A percentile compares a stretch with the other conserved stretches of the same genome.
phyloP scores from a whole-genome alignment of 306 rosid species.

The Inga leiocalycina region DNA sequence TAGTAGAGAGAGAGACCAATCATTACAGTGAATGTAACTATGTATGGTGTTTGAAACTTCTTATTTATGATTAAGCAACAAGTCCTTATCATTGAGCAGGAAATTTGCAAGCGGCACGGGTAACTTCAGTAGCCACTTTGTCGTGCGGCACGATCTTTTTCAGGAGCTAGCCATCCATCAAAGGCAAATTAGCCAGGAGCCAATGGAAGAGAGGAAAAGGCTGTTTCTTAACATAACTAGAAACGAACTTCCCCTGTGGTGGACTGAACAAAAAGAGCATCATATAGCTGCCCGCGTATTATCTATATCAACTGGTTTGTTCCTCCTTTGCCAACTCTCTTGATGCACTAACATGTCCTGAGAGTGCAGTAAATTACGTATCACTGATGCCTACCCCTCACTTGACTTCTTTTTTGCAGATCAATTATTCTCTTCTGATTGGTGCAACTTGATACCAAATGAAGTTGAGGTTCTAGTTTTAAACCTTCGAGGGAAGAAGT shows the following conservation, averaged over 20 bases:
- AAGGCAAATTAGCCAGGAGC: slow-evolving; percentile 25
- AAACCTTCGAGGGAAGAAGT: slow-evolving; percentile 43
- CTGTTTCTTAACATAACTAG: slow-evolving; percentile 45
- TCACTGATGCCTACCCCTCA: background rate
- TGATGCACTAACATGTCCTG: background rate
- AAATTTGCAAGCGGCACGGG: slow-evolving; percentile 32
- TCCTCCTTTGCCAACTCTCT: slow-evolving; percentile 19
- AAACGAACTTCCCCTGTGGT: slow-evolving; percentile 60
- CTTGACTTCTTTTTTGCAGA: slow-evolving; percentile 51
- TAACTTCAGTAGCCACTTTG: slow-evolving; percentile 53
- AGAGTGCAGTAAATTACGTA: background rate
- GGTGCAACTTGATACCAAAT: slow-evolving; percentile 52
- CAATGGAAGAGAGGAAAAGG: slow-evolving; percentile 45
- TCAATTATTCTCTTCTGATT: slow-evolving; percentile 45
- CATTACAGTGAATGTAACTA: background rate
- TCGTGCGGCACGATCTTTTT: slow-evolving; percentile 58
- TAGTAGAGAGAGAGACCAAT: background rate
- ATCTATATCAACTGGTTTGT: slow-evolving; percentile 70
- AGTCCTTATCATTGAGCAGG: slow-evolving; percentile 36
- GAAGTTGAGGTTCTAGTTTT: slow-evolving; percentile 61
- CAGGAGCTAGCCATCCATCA: slow-evolving; percentile 62
- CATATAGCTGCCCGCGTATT: slow-evolving; percentile 44
- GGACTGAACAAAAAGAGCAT: slow-evolving; percentile 43
- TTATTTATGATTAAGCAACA: background rate
- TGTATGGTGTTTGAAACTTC: background rate